Percentiles rank a stretch among this genome's conserved stretches.
These are phyloP conservation scores for Plantago rigida DNA, from an alignment of 305 asterid species.

Conservation along the genomic window DNA sequence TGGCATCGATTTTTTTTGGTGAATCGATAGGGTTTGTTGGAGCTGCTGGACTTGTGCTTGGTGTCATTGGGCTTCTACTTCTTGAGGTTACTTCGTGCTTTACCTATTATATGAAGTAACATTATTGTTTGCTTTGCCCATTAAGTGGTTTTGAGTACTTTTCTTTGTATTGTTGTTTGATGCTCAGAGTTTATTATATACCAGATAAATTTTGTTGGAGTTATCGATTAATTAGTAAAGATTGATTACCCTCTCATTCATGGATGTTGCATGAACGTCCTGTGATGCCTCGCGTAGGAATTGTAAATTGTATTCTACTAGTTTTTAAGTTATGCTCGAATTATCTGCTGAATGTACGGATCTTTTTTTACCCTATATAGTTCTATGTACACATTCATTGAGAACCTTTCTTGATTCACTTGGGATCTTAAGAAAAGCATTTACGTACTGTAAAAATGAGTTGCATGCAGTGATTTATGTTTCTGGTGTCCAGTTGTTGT, in stretches of 20 bases:
- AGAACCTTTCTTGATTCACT: not conserved
- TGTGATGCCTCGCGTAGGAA: slow-evolving; percentile 12
- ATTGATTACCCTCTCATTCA: not conserved
- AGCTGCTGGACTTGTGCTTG: slow-evolving; percentile 77
- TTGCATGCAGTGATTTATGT: too few species aligned
- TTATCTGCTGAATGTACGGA: slow-evolving; percentile 7
- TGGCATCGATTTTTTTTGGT: slow-evolving; percentile 77
- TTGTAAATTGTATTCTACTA: not conserved
- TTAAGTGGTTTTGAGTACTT: too few species aligned
- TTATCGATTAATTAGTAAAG: not conserved
- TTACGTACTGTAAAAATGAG: too few species aligned
- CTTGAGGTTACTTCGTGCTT: slow-evolving; percentile 52
- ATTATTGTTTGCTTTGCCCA: too few species aligned
- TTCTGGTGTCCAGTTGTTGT: too few species aligned
- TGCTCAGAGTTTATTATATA: slow-evolving; percentile 7
- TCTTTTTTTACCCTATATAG: not conserved
- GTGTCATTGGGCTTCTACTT: slow-evolving; percentile 79
- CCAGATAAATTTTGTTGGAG: slow-evolving; percentile 17
- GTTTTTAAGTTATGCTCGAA: not conserved
- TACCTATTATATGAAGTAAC: slow-evolving; percentile 37
- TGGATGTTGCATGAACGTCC: slow-evolving; percentile 4
- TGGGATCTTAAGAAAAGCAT: not conserved
- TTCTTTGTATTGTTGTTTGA: not conserved
- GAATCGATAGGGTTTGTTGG: slow-evolving; percentile 70
- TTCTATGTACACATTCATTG: not conserved